Conservation (phyloP, 164 flowering plant genomes). For the Nymphaea colorata region DNA sequence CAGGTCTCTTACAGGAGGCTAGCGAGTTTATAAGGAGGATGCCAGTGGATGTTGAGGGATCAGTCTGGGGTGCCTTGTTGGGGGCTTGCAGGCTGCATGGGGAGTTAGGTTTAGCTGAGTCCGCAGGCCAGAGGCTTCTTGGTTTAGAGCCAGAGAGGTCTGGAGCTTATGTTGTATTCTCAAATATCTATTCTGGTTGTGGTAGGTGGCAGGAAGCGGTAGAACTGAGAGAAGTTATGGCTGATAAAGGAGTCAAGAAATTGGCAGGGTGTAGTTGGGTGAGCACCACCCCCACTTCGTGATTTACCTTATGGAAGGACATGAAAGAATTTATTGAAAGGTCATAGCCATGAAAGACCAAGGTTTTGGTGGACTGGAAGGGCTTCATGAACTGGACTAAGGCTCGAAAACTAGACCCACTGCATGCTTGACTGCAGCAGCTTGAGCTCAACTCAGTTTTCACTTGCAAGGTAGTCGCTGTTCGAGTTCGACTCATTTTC, state of each 20-base stretch:
- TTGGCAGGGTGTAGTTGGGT: slow-evolving; percentile 4
- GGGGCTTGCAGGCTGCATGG: slow-evolving; percentile 76
- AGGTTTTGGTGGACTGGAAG: too few species aligned
- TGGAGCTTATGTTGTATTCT: slow-evolving; percentile 50
- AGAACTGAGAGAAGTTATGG: slow-evolving; percentile 45
- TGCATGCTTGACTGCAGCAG: too few species aligned
- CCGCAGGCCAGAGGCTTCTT: slow-evolving; percentile 38
- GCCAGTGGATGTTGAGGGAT: slow-evolving; percentile 71
- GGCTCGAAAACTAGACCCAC: too few species aligned
- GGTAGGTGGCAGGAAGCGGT: slow-evolving; percentile 54
- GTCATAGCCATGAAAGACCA: too few species aligned
- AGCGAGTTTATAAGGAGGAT: slow-evolving; percentile 26
- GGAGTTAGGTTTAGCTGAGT: slow-evolving; percentile 34
- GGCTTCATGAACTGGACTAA: too few species aligned
- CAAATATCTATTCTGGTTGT: slow-evolving; percentile 47
- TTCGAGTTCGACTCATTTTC: too few species aligned
- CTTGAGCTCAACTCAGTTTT: too few species aligned
- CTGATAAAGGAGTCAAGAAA: slow-evolving; percentile 34
- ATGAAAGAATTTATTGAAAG: too few species aligned
- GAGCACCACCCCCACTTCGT: neutral
- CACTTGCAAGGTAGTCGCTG: too few species aligned
- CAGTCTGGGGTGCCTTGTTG: slow-evolving; percentile 67
- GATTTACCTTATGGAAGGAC: neutral
- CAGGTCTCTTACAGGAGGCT: slow-evolving; percentile 59
- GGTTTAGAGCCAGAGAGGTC: slow-evolving; percentile 50